Percentiles rank a stretch among this genome's conserved stretches.
phyloP scores from a whole-genome alignment of 108 stramenopile genomes.

The Epipyxis sp. region DNA sequence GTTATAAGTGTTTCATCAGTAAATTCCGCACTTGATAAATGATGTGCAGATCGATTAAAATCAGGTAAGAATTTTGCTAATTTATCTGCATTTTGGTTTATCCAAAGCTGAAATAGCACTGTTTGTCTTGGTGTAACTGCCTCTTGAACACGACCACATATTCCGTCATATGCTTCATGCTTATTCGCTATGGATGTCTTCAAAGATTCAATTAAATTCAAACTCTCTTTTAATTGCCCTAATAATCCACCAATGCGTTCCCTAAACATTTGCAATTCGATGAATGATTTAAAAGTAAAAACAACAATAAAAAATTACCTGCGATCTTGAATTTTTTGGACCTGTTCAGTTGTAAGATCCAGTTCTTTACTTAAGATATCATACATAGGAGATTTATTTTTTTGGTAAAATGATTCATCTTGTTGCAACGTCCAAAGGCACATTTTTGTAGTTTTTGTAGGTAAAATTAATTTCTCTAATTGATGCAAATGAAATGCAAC shows the following conservation, averaged over 20 bases:
- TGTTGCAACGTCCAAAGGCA: slow-evolving; percentile 77
- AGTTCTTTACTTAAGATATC: slow-evolving; percentile 71
- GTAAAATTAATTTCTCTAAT: slow-evolving; percentile 65
- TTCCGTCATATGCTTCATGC: slow-evolving; percentile 67
- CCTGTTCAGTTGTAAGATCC: slow-evolving; percentile 67
- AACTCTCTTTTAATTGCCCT: not conserved
- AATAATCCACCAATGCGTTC: not conserved
- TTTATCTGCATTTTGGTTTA: slow-evolving; percentile 40
- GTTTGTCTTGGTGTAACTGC: slow-evolving; percentile 69
- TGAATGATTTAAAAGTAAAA: slow-evolving; percentile 38
- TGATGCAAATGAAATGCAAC: slow-evolving; percentile 75
- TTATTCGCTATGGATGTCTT: slow-evolving; percentile 64
- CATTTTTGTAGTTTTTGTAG: slow-evolving; percentile 81
- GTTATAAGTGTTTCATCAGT: too few relatives aligned
- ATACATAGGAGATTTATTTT: slow-evolving; percentile 65
- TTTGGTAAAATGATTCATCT: slow-evolving; percentile 58
- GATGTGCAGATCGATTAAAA: slow-evolving; percentile 12
- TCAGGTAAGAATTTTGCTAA: not conserved
- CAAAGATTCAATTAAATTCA: slow-evolving; percentile 32
- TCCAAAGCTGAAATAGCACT: slow-evolving; percentile 71
- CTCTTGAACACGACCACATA: slow-evolving; percentile 68
- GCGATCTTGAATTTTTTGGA: slow-evolving; percentile 62
- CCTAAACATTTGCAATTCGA: slow-evolving; percentile 48
- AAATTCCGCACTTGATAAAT: slow-evolving; percentile 3
- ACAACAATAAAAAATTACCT: slow-evolving; percentile 47